Base-by-base conservation (phyloP, 2,329 filamentous ascomycete species). In the Emmonsia crescens region DNA sequence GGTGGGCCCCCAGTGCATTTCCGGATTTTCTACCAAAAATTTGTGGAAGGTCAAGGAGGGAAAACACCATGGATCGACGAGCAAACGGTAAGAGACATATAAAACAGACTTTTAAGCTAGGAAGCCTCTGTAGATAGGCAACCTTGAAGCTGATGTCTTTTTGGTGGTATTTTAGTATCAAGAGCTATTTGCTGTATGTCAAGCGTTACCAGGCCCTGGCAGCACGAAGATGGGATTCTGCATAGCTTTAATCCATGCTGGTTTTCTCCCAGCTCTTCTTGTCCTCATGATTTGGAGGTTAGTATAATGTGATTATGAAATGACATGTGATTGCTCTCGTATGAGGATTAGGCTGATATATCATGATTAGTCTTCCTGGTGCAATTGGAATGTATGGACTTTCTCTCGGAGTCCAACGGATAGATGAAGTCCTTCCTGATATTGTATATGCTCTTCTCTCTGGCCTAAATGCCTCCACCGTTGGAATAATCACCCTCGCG, bases 211-310 rank as follows among this genome's bases (percentile, higher is more conserved):
- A 0, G 87, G 87, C 0, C 88, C 87, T 0, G 87, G 67, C 0
- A 87, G 83, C 64, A 89, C 87, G 1, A 90, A 90, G 69, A 87
- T 90, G 83, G 70, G 83, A 0, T 89, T 88, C 63, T 87, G 83
- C 63, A 83, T 90, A 48, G 83, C 85, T 44, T 72, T 88, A 21
- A 80, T 89, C 10, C 85, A 84, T 63, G 80, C 80, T 12, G 86
- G 86, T 0, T 75, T 86, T 4, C 60, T 82, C 1, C 75, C 80
- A 0, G 87, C 85, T 0, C 6, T 88, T 1, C 65, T 87, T 1
- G 80, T 77, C 0, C 87, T 90, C 64, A 64, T 86, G 0, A 69
- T 88, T 0, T 90, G 87, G 86, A 83, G 80, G 83, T 84, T 69
- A 64, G 70, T 63, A 44, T 54, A 56, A 33, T 27, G 46, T 19